Base-by-base conservation (phyloP, 805 yeast genomes). In the Lachancea meyersii region DNA sequence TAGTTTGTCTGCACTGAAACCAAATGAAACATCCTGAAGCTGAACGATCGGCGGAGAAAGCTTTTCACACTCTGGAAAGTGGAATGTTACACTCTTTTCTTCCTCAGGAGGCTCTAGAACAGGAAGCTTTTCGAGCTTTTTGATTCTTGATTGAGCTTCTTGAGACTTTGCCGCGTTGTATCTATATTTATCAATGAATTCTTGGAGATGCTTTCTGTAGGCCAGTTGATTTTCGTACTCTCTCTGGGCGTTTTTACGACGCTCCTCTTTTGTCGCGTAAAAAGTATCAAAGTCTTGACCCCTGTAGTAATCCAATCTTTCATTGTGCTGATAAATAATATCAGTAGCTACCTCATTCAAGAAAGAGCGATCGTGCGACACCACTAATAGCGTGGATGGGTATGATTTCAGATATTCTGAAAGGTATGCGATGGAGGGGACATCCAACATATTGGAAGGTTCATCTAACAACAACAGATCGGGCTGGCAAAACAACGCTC, bases 401-500 rank as follows among this genome's bases (percentile, higher is more conserved):
- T 93, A 93, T 6, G 86, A 73, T 60, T 86, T 95, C 53, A 93
- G 70, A 61, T 93, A 93, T 53, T 85, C 79, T 9, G 97, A 91
- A 60, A 93, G 73, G 63, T 80, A 93, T 1, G 97, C 91, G 62
- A 93, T 86, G 42, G 97, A 89, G 22, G 98, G 99, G 64, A 93
- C 96, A 78, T 93, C 99, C 95, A 93, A 85, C 96, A 89, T 93
- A 82, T 93, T 93, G 48, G 97, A 89, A 58, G 99, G 99, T 75
- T 93, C 99, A 77, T 93, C 98, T 51, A 93, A 75, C 60, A 93
- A 71, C 52, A 93, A 72, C 51, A 93, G 72, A 64, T 93, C 98
- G 0, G 98, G 98, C 61, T 87, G 82, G 75, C 97, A 91, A 75
- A 93, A 93, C 61, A 93, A 75, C 0, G 98, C 98, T 68, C 98